Percentiles rank a stretch among this genome's conserved stretches.
These are phyloP conservation scores for Pisolithus orientalis DNA, from an alignment of 768 basidiomycete species.

Conservation along the genomic window DNA sequence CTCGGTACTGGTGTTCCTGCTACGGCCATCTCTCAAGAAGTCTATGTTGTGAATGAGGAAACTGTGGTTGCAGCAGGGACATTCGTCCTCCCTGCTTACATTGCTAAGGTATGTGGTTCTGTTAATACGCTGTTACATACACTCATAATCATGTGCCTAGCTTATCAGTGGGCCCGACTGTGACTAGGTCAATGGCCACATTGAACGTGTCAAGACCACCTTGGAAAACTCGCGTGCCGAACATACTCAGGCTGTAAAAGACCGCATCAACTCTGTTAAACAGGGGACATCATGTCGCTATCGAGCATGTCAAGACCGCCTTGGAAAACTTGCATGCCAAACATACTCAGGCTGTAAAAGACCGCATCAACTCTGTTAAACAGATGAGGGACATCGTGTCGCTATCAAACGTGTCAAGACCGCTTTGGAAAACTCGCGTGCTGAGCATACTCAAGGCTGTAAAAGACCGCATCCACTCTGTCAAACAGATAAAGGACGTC, in stretches of 20 bases:
- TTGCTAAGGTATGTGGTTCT: conserved; percentile 60
- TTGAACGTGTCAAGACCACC: conserved; percentile 75
- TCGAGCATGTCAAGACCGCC: no score
- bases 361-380: no score
- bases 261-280: conserved; percentile 85
- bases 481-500: no score
- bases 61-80: conserved; percentile 82
- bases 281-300: conserved; percentile 87
- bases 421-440: no score
- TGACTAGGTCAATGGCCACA: conserved; percentile 87
- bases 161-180: conserved; percentile 80
- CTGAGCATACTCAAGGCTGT: no score
- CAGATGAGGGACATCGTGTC: conserved; percentile 91
- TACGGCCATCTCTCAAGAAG: conserved; percentile 92
- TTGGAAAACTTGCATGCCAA: no score
- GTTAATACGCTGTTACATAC: conserved; percentile 3
- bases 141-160: conserved; percentile 33
- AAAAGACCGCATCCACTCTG: no score
- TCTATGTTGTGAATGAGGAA: conserved; percentile 98
- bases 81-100: conserved; percentile 72
- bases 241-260: conserved; percentile 90
- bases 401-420: no score
- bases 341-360: no score
- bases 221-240: conserved; percentile 77
- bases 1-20: no score